Conservation (phyloP, 2,329 filamentous ascomycete genomes). For the Ophiocordyceps sinensis region DNA sequence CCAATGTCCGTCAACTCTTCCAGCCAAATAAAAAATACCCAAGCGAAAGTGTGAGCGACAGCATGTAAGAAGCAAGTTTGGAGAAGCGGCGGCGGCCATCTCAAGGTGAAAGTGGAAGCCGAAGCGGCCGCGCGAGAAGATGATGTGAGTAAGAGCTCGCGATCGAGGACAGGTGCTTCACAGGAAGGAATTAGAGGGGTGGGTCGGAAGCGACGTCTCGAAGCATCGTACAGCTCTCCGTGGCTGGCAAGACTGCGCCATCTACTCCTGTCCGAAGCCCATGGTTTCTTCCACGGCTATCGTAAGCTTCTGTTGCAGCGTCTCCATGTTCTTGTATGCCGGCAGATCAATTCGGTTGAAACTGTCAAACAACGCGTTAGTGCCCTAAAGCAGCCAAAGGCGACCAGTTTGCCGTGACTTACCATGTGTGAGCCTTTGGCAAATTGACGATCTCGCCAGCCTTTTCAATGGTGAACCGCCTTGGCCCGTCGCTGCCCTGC, state of each 20-base stretch:
- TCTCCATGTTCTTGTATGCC: slow-evolving; percentile 79
- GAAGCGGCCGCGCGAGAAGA: not conserved
- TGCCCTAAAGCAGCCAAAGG: not conserved
- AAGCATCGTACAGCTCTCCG: not conserved
- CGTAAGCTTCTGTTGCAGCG: slow-evolving; percentile 76
- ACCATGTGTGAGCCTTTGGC: slow-evolving; percentile 97
- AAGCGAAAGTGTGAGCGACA: slow-evolving; percentile 8
- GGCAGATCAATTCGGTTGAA: slow-evolving; percentile 96
- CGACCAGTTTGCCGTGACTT: slow-evolving; percentile 23
- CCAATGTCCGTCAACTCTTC: slow-evolving; percentile 15
- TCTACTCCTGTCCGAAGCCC: slow-evolving; percentile 93
- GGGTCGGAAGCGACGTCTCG: not conserved
- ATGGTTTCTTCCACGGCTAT: slow-evolving; percentile 98
- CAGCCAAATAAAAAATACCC: slow-evolving; percentile 16
- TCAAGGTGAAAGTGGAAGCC: not conserved
- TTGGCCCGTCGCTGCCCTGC: slow-evolving; percentile 88
- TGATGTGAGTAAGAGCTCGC: not conserved
- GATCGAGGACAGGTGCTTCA: not conserved
- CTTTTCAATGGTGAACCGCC: slow-evolving; percentile 96
- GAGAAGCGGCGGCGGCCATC: not conserved
- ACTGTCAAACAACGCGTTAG: slow-evolving; percentile 29
- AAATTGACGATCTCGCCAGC: slow-evolving; percentile 80
- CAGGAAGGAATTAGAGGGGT: not conserved
- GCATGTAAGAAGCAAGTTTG: not conserved
- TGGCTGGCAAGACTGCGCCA: not conserved